Percentiles rank a stretch among this genome's conserved stretches.
Conservation (phyloP, 768 basidiomycete genomes). For the Lactifluus subvellereus region DNA sequence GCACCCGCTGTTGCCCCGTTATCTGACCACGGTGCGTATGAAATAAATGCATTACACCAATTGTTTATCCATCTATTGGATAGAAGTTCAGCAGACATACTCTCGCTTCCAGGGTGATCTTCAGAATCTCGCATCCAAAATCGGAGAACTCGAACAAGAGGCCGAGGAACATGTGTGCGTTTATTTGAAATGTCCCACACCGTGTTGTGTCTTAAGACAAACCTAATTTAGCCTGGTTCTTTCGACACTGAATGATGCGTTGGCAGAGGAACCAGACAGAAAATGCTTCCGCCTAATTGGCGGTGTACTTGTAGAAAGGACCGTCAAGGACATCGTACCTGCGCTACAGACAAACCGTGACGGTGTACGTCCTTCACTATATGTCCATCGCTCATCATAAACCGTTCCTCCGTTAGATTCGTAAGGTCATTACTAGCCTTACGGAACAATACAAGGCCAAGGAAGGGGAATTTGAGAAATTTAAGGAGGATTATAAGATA, state of each 20-base stretch:
- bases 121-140: constrained; percentile 87
- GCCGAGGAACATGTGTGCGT: constrained; percentile 91
- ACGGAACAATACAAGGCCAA: constrained; percentile 85
- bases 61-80: constrained; percentile 31
- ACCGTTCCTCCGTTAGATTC: constrained; percentile 50
- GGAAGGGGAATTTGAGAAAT: constrained; percentile 75
- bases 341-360: constrained; percentile 84
- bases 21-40: constrained; percentile 67
- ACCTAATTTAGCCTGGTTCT: constrained; percentile 68
- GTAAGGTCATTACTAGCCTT: constrained; percentile 69
- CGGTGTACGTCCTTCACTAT: constrained; percentile 50
- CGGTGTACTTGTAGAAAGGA: constrained; percentile 91
- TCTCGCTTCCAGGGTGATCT: constrained; percentile 81
- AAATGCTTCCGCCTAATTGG: constrained; percentile 97
- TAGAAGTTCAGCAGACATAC: constrained; percentile 83
- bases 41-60: neutral
- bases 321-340: constrained; percentile 91
- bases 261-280: constrained; percentile 78
- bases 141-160: constrained; percentile 93
- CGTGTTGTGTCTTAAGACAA: neutral
- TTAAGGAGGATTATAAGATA: constrained; percentile 74
- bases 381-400: constrained; percentile 17
- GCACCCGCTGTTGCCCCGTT: constrained; percentile 44
- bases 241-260: constrained; percentile 74
- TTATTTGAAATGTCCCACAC: constrained; percentile 19